phyloP scores from a whole-genome alignment of 371 early-diverging fungal genomes.

The Syncephalastrum sp. region DNA sequence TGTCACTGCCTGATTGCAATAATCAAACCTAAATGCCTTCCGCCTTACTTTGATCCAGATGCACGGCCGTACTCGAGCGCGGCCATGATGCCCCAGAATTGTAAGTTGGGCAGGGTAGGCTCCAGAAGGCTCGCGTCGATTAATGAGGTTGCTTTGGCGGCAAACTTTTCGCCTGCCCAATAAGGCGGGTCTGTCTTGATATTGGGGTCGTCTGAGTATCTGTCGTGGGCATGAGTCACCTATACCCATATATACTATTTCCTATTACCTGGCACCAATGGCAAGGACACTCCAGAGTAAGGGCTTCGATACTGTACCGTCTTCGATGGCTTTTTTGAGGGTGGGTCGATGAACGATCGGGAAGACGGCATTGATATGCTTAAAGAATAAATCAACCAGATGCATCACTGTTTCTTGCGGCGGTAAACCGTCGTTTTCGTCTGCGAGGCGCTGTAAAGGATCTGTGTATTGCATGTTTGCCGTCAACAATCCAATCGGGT shows the following conservation, averaged over 20 bases:
- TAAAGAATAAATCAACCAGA: slow-evolving; percentile 58
- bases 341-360: slow-evolving; percentile 52
- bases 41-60: slow-evolving; percentile 47
- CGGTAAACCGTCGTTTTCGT: slow-evolving; percentile 30
- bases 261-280: slow-evolving; percentile 41
- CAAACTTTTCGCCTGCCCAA: slow-evolving; percentile 46
- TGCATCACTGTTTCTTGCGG: slow-evolving; percentile 52
- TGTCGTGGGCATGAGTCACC: slow-evolving; percentile 8
- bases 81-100: slow-evolving; percentile 59
- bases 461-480: not conserved
- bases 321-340: slow-evolving; percentile 29
- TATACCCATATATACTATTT: not conserved
- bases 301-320: slow-evolving; percentile 35
- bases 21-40: not conserved
- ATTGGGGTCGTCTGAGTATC: slow-evolving; percentile 44
- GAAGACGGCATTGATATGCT: slow-evolving; percentile 52
- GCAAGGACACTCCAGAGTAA: slow-evolving; percentile 48
- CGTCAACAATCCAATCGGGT: not conserved
- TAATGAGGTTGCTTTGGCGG: slow-evolving; percentile 37
- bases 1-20: not conserved
- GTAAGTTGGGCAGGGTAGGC: slow-evolving; percentile 56
- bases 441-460: slow-evolving; percentile 10
- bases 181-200: slow-evolving; percentile 48
- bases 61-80: slow-evolving; percentile 64
- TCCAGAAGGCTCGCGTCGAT: slow-evolving; percentile 46